phyloP scores from a whole-genome alignment of 2,329 filamentous ascomycete species.

The Colletotrichum neosansevieriae region DNA sequence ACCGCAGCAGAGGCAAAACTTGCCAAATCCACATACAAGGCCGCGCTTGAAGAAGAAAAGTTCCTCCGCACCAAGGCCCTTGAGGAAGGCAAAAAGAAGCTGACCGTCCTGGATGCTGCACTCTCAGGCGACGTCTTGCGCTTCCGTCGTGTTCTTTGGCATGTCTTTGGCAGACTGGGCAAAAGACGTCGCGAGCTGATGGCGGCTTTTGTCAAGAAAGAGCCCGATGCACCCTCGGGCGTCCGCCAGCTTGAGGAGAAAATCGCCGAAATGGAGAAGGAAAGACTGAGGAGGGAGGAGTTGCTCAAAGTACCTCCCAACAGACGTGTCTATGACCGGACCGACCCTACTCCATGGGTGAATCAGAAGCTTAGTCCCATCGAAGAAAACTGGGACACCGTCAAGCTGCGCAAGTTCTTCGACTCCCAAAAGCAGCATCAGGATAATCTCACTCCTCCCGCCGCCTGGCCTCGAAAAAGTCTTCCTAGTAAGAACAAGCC shows the following conservation, averaged over 20 bases:
- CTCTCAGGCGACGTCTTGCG: constrained; percentile 61
- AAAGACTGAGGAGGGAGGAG: constrained; percentile 27
- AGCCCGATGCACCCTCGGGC: constrained; percentile 52
- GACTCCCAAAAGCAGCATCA: constrained; percentile 55
- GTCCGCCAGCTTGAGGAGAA: constrained; percentile 54
- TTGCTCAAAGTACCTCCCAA: constrained; percentile 12
- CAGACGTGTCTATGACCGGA: constrained; percentile 5
- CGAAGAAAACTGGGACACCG: constrained; percentile 63
- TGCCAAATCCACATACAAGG: constrained; percentile 50
- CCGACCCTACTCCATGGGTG: constrained; percentile 46
- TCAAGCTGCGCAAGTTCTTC: constrained; percentile 57
- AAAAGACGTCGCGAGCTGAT: constrained; percentile 63
- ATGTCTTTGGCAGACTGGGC: constrained; percentile 66
- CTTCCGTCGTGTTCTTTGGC: constrained; percentile 61
- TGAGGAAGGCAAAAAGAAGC: constrained; percentile 32
- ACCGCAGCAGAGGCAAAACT: constrained; percentile 51
- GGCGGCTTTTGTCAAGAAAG: constrained; percentile 49
- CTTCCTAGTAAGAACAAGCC: constrained; percentile 50
- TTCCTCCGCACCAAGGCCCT: constrained; percentile 27
- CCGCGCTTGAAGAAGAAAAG: constrained; percentile 15
- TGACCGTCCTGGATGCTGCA: constrained; percentile 65
- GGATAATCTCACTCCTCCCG: constrained; percentile 38
- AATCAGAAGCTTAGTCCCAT: constrained; percentile 43
- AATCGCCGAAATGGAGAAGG: neutral
- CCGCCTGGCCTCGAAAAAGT: constrained; percentile 43